A percentile compares a stretch with the other conserved stretches of the same genome.
Evolutionary conservation across 2,329 filamentous ascomycete species (phyloP).

Genomic region (Rhinocladiella similis): DNA sequence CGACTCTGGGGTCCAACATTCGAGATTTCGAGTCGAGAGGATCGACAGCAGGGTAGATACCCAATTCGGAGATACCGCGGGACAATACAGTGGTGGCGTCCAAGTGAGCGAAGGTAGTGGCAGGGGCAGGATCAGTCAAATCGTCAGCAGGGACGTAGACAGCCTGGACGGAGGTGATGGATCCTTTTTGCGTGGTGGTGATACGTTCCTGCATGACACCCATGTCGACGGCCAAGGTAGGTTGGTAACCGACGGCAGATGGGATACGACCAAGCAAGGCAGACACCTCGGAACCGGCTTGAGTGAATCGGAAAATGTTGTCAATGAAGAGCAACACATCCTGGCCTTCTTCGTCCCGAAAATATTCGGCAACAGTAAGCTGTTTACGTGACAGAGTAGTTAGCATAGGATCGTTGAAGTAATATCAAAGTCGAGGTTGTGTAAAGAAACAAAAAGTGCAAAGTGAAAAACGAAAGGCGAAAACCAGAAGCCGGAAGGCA

Average conservation of each 20-base stretch:
- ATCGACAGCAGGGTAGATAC: slow-evolving; percentile 99
- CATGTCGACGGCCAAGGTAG: slow-evolving; percentile 98
- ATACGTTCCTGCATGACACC: slow-evolving; percentile 99
- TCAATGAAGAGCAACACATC: slow-evolving; percentile 99
- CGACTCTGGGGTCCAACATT: slow-evolving; percentile 98
- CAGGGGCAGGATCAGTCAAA: slow-evolving; percentile 99
- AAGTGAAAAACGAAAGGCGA: not conserved
- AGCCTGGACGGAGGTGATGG: slow-evolving; percentile 99
- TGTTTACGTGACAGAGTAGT: too few species aligned
- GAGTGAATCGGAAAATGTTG: slow-evolving; percentile 99
- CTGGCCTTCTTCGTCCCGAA: slow-evolving; percentile 78
- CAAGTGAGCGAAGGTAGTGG: slow-evolving; percentile 99
- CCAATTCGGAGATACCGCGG: slow-evolving; percentile 99
- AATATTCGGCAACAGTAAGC: slow-evolving; percentile 83
- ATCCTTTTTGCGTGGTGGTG: slow-evolving; percentile 98
- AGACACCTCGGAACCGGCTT: slow-evolving; percentile 99
- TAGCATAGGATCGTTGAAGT: too few species aligned
- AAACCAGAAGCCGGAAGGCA: not conserved
- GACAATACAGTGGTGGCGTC: slow-evolving; percentile 99
- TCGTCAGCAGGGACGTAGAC: slow-evolving; percentile 99
- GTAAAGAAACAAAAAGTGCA: not conserved
- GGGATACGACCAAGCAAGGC: slow-evolving; percentile 98
- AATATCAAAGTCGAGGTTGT: too few species aligned
- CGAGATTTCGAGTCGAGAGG: slow-evolving; percentile 99
- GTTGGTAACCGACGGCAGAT: slow-evolving; percentile 99